Conservation (phyloP, 2,329 filamentous ascomycete genomes). For the Aspergillus intermedius region DNA sequence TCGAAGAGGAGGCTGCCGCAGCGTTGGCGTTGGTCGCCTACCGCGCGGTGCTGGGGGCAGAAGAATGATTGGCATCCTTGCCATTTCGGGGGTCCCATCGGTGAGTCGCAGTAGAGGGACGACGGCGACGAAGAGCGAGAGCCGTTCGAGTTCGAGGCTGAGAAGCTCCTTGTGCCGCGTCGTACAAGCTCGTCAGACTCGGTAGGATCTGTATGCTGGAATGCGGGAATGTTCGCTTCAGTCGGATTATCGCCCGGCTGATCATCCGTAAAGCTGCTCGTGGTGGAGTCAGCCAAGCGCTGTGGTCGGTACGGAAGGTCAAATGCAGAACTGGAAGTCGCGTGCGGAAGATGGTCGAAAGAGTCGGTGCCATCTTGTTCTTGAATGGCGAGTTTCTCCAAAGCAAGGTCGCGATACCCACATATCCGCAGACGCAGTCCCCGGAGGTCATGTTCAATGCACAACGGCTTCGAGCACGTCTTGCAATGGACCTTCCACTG, state of each 20-base stretch:
- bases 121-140: constrained; percentile 36
- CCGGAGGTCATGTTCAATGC: constrained; percentile 55
- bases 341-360: constrained; percentile 6
- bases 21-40: constrained; percentile 41
- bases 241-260: constrained; percentile 19
- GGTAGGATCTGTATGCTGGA: constrained; percentile 15
- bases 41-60: constrained; percentile 37
- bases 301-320: constrained; percentile 26
- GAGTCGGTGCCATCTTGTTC: constrained; percentile 11
- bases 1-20: constrained; percentile 40
- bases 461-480: constrained; percentile 50
- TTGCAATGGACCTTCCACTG: constrained; percentile 56
- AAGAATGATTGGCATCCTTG: constrained; percentile 45
- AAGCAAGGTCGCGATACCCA: constrained; percentile 49
- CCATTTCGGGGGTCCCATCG: constrained; percentile 35
- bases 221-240: constrained; percentile 16
- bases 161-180: constrained; percentile 31
- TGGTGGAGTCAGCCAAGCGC: constrained; percentile 22
- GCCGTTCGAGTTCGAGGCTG: constrained; percentile 34
- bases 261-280: constrained; percentile 32
- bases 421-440: constrained; percentile 52
- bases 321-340: constrained; percentile 15
- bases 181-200: constrained; percentile 17
- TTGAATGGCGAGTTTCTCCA: constrained; percentile 42
- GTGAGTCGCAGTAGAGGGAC: constrained; percentile 31